Base-by-base conservation (phyloP, 768 basidiomycete species). In the Naganishia vishniacii region DNA sequence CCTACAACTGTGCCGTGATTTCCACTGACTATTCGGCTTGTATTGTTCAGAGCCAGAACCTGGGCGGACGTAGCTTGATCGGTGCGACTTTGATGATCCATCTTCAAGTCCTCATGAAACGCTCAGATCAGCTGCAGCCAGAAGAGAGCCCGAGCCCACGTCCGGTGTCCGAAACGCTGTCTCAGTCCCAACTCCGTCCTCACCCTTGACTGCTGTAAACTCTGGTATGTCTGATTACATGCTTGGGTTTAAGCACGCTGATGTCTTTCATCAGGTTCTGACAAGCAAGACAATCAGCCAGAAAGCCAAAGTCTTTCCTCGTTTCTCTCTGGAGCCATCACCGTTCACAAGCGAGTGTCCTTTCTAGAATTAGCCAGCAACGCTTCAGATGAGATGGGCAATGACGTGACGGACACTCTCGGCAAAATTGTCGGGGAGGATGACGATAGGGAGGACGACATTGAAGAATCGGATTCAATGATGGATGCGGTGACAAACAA, bases 401-500 rank as follows among this genome's bases (percentile, higher is more conserved):
- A 56, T 40, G 53, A 56, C 37, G 53, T 37, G 23, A 32, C 53
- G 6, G 53, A 56, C 23, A 56, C 37, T 23, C 23, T 56, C 20
- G 53, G 53, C 4, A 56, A 26, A 18, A 63, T 49, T 41, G 48
- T 45, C n/a, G 49, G 26, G 6, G 69, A 60, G 48, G 62, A 49
- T 20, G 62, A 66, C 25, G 62, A 62, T 44, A 40, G 60, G 15
- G 56, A 58, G 46, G 41, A 37, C 13, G 64, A 64, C 15, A 65
- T 45, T 32, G 69, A 45, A 48, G 59, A 59, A 28, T 65, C 61
- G n/a, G 49, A 67, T 51, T 59, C 59, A 4, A 9, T 61, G 29
- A 40, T 65, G 23, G 64, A 47, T 37, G 34, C 8, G 34, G 34
- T 37, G 6, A 34, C 42, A 28, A 45, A 45, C n/a, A 45, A 65